phyloP scores from a whole-genome alignment of 2,329 filamentous ascomycete species.

The Paracorniculantispora psalliotae region DNA sequence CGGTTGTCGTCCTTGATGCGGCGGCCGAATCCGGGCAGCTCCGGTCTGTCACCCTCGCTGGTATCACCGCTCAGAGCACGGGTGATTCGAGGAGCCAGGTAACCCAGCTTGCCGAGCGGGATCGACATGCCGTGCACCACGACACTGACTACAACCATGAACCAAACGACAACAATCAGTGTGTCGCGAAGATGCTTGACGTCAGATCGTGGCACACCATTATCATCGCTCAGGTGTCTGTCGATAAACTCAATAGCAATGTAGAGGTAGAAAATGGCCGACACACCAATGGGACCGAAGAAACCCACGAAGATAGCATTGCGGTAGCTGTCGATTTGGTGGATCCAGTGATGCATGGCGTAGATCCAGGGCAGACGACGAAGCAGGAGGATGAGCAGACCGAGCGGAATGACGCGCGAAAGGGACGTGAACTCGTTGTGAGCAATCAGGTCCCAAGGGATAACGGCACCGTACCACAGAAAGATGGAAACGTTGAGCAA shows the following conservation, averaged over 20 bases:
- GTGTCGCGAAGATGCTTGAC: slow-evolving; percentile 61
- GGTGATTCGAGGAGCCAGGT: slow-evolving; percentile 56
- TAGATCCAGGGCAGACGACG: slow-evolving; percentile 74
- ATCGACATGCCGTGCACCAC: slow-evolving; percentile 81
- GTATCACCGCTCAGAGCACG: slow-evolving; percentile 17
- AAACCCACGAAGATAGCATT: slow-evolving; percentile 87
- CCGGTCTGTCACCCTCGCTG: not conserved
- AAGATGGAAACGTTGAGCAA: slow-evolving; percentile 84
- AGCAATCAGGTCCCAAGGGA: slow-evolving; percentile 71
- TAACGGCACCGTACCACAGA: slow-evolving; percentile 84
- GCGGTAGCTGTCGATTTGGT: slow-evolving; percentile 67
- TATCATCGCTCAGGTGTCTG: slow-evolving; percentile 43
- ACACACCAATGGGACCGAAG: slow-evolving; percentile 89
- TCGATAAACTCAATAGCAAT: slow-evolving; percentile 70
- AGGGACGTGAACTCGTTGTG: slow-evolving; percentile 65
- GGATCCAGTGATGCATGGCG: slow-evolving; percentile 67
- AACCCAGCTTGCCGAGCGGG: slow-evolving; percentile 63
- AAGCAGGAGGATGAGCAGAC: slow-evolving; percentile 69
- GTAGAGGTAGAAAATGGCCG: slow-evolving; percentile 86
- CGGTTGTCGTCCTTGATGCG: slow-evolving; percentile 5
- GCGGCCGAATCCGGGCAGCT: slow-evolving; percentile 10
- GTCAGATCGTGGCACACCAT: slow-evolving; percentile 60
- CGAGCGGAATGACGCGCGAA: slow-evolving; percentile 67
- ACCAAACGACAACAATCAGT: slow-evolving; percentile 75
- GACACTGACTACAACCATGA: slow-evolving; percentile 75